A percentile compares a stretch with the other conserved stretches of the same genome.
Evolutionary conservation across 176 grass and related monocot species (phyloP).

Genomic region (Microstegium vimineum): DNA sequence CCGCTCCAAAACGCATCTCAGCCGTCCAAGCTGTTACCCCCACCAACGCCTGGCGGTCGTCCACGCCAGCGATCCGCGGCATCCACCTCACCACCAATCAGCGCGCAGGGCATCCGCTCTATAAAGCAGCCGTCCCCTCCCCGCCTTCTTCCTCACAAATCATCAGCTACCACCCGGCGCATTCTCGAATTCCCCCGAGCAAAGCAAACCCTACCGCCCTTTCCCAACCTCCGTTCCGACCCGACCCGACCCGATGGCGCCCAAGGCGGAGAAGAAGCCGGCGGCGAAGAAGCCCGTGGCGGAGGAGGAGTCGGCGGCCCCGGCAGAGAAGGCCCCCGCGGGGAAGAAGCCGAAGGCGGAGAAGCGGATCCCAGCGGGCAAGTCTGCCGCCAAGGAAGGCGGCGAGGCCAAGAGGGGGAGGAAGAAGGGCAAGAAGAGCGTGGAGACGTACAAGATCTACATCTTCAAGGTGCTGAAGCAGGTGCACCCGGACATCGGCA

Average conservation of each 20-base stretch:
- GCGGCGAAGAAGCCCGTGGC: not conserved
- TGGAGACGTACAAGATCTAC: not conserved
- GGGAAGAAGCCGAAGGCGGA: conserved; percentile 12
- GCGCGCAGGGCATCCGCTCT: not conserved
- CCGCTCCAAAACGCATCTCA: not conserved
- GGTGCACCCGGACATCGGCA: not conserved
- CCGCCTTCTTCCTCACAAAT: not conserved
- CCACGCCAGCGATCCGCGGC: not conserved
- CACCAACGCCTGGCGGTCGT: not conserved
- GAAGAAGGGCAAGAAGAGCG: not conserved
- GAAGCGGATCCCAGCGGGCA: not conserved
- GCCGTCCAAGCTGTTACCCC: not conserved
- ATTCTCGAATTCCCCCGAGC: not conserved
- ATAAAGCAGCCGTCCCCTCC: not conserved
- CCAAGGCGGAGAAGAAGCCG: not conserved
- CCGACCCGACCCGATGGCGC: not conserved
- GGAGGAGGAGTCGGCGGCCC: not conserved
- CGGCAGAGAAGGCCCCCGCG: conserved; percentile 1
- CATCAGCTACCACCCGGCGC: not conserved
- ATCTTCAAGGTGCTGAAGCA: not conserved
- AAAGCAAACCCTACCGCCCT: not conserved
- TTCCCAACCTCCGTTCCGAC: not conserved
- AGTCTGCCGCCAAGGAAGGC: not conserved
- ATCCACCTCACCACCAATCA: not conserved
- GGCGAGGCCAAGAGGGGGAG: not conserved